A percentile compares a stretch with the other conserved stretches of the same genome.
phyloP scores from a whole-genome alignment of 495 filamentous ascomycete genomes.

The Astrocystis sublimbata region DNA sequence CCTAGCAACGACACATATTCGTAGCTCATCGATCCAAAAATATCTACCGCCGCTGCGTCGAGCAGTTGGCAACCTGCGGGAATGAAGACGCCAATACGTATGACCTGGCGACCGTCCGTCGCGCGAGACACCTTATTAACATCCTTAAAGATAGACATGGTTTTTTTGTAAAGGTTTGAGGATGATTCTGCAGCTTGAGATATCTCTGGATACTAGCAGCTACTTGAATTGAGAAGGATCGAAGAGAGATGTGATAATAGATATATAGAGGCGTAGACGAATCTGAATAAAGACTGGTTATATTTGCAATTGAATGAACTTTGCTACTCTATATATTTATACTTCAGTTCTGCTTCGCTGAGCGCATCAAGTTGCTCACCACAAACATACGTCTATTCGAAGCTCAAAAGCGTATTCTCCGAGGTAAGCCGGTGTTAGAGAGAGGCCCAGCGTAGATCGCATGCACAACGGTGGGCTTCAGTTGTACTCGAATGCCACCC shows the following conservation, averaged over 20 bases:
- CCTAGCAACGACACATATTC: constrained; percentile 43
- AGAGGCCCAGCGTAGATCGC: not conserved
- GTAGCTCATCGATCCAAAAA: constrained; percentile 46
- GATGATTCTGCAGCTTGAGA: no score
- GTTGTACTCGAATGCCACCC: not conserved
- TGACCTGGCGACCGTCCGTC: not conserved
- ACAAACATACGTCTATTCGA: not conserved
- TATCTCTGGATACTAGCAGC: no score
- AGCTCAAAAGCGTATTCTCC: not conserved
- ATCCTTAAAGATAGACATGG: constrained; percentile 6
- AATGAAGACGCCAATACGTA: constrained; percentile 41
- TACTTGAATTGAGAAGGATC: no score
- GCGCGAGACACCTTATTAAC: constrained; percentile 8
- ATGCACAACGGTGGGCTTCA: not conserved
- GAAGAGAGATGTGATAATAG: no score
- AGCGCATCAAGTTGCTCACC: not conserved
- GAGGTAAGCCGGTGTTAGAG: constrained; percentile 5
- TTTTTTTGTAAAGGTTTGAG: no score
- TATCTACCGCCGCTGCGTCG: constrained; percentile 51
- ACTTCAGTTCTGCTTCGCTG: not conserved
- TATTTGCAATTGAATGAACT: not conserved
- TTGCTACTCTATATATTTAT: not conserved
- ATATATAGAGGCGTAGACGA: not conserved
- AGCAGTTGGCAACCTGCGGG: constrained; percentile 47
- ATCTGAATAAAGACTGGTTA: not conserved